phyloP scores from a whole-genome alignment of 345 rosid species.

The Eucalyptus marginata region DNA sequence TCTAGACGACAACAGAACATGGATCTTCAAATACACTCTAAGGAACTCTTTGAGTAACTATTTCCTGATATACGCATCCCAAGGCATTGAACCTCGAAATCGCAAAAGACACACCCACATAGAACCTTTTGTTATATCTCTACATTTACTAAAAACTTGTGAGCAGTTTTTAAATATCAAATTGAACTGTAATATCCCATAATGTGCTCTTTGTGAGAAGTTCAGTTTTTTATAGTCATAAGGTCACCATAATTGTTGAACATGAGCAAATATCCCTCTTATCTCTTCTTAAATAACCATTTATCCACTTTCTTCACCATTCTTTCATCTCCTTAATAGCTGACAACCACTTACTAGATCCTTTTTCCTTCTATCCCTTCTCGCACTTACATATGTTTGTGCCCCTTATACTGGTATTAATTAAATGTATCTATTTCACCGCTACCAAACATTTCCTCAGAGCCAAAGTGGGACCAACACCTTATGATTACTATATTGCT shows the following conservation, averaged over 20 bases:
- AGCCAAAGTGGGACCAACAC: background rate
- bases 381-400: background rate
- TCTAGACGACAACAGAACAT: background rate
- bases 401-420: background rate
- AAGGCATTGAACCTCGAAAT: background rate
- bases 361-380: background rate
- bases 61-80: background rate
- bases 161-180: background rate
- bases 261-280: background rate
- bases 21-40: background rate
- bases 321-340: background rate
- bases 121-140: background rate
- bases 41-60: background rate
- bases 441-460: background rate
- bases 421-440: background rate
- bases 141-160: background rate
- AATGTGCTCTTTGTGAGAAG: background rate
- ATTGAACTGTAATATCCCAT: background rate
- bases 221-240: background rate
- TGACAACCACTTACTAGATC: background rate
- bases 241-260: background rate
- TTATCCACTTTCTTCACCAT: background rate
- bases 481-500: background rate
- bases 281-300: background rate
- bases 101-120: background rate